A percentile compares a stretch with the other conserved stretches of the same genome.
phyloP scores from a whole-genome alignment of 768 basidiomycete genomes.

The Antrodiella citrinella region DNA sequence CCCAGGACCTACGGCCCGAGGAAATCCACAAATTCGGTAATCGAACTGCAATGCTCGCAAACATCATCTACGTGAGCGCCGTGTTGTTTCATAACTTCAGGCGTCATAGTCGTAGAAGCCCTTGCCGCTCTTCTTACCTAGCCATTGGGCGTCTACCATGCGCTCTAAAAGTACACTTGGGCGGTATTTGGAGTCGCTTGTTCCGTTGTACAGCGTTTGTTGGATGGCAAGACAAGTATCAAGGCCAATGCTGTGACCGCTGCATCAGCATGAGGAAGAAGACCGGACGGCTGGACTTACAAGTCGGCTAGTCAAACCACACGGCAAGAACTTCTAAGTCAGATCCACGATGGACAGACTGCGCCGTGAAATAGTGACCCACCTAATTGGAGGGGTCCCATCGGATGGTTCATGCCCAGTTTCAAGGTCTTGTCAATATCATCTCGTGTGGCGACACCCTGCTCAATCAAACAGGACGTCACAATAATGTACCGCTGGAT shows the following conservation, averaged over 20 bases:
- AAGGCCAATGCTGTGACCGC: slow-evolving; percentile 70
- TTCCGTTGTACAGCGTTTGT: slow-evolving; percentile 80
- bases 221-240: slow-evolving; percentile 95
- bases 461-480: neutral
- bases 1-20: neutral
- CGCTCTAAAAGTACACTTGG: slow-evolving; percentile 83
- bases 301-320: slow-evolving; percentile 25
- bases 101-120: slow-evolving; percentile 84
- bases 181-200: slow-evolving; percentile 91
- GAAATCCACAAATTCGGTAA: neutral
- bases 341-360: neutral
- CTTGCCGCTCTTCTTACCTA: slow-evolving; percentile 87
- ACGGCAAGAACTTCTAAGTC: neutral
- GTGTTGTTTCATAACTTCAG: neutral
- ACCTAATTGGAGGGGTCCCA: slow-evolving; percentile 91
- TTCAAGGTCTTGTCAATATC: slow-evolving; percentile 94
- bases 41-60: neutral
- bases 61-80: neutral
- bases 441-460: slow-evolving; percentile 89
- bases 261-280: neutral
- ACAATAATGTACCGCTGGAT: neutral
- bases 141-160: slow-evolving; percentile 96
- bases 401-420: slow-evolving; percentile 91
- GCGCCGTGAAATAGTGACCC: slow-evolving; percentile 4
- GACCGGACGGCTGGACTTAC: slow-evolving; percentile 15